Base-by-base conservation (phyloP, 2,329 filamentous ascomycete genomes). In the Fusarium sp. region DNA sequence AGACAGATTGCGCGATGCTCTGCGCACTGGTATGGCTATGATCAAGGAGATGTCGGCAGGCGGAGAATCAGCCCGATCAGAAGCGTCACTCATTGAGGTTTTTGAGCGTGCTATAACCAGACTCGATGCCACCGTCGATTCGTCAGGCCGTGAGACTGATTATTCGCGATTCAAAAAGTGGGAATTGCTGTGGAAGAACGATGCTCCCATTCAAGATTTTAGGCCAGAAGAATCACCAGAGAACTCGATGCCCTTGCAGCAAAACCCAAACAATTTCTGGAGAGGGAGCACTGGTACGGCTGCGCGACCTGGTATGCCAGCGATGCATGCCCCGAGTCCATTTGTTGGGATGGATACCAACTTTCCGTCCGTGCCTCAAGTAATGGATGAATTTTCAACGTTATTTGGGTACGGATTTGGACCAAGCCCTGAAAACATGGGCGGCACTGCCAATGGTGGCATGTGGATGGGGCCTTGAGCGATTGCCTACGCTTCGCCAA, bases 41-140 rank as follows among this genome's bases (percentile, higher is more conserved):
- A 84, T 86, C 45, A 84, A 84, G 66, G 83, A 84, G 59, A 86
- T 86, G 84, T 84, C 84, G 0, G 82, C 83, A 64, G 82, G 84
- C 3, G 84, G 84, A 23, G 84, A 84, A 26, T 85, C 84, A 12
- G 84, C 84, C 5, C 81, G 82, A n/a, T 85, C 83, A 5, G 84
- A 85, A 45, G 83, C 84, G 9, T 84, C 81, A n/a, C 79, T 86
- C 13, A 85, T 86, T 37, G 84, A 86, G 67, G 82, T 84, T 2
- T 83, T 86, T 26, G 84, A 86, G 60, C 79, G 82, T 44, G 84
- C 84, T 13, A 81, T 81, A 46, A 76, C 78, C 21, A 80, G 84
- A 21, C 78, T 86, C 5, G 82, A 85, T 49, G 76, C 81, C 21
- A 83, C 81, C 53, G 80, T 79, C 46, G 77, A 81, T 43, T 68